phyloP scores from a whole-genome alignment of 208 protist genomes.

The Herpetomonas tarakana region DNA sequence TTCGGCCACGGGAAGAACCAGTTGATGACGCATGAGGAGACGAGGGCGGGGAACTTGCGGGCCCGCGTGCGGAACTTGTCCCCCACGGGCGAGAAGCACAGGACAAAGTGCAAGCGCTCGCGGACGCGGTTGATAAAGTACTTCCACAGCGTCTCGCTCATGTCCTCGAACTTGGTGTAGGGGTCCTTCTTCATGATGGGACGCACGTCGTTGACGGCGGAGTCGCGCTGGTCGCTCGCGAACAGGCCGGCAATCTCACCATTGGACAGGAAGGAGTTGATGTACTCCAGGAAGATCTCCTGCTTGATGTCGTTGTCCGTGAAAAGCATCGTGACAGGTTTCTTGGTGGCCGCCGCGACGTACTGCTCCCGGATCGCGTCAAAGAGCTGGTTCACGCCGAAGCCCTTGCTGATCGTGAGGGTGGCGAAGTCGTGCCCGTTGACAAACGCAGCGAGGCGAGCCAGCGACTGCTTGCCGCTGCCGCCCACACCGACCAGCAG shows the following conservation, averaged over 20 bases:
- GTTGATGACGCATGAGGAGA: slow-evolving; percentile 97
- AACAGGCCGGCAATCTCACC: slow-evolving; percentile 98
- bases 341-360: slow-evolving; percentile 76
- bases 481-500: slow-evolving; percentile 94
- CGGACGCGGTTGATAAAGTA: slow-evolving; percentile 97
- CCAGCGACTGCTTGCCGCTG: slow-evolving; percentile 92
- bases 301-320: slow-evolving; percentile 98
- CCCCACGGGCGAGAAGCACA: slow-evolving; percentile 98
- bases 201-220: slow-evolving; percentile 95
- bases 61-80: slow-evolving; percentile 96
- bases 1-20: slow-evolving; percentile 99
- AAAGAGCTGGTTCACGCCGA: slow-evolving; percentile 93
- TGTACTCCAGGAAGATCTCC: slow-evolving; percentile 98
- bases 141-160: slow-evolving; percentile 94
- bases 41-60: slow-evolving; percentile 97
- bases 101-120: slow-evolving; percentile 96
- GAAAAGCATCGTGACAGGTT: slow-evolving; percentile 95
- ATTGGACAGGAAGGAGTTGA: slow-evolving; percentile 96
- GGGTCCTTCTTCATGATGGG: slow-evolving; percentile 94
- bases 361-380: slow-evolving; percentile 93
- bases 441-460: slow-evolving; percentile 87
- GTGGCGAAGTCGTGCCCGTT: slow-evolving; percentile 88
- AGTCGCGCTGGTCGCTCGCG: slow-evolving; percentile 96
- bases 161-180: slow-evolving; percentile 94
- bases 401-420: slow-evolving; percentile 92